Percentiles rank a stretch among this genome's conserved stretches.
phyloP scores from a whole-genome alignment of 2,329 filamentous ascomycete genomes.

The Penicillium thymicola region DNA sequence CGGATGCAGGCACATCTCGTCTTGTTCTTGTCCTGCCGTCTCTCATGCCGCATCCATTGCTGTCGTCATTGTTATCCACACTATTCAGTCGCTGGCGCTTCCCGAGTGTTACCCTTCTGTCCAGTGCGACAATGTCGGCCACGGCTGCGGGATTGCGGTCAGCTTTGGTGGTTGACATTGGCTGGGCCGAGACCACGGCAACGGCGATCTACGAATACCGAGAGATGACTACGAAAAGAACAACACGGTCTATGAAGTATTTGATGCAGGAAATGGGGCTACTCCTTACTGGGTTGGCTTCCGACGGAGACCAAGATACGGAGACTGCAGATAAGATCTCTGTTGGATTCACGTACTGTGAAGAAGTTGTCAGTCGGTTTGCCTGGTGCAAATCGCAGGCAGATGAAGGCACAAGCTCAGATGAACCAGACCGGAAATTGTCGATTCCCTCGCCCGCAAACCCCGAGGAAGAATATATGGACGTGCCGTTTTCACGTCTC shows the following conservation, averaged over 20 bases:
- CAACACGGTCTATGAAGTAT: constrained; percentile 68
- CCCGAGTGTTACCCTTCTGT: constrained; percentile 76
- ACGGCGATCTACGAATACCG: constrained; percentile 89
- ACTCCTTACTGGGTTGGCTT: constrained; percentile 29
- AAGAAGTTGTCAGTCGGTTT: constrained; percentile 71
- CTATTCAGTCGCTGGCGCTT: constrained; percentile 78
- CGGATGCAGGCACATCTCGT: constrained; percentile 64
- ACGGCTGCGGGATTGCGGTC: constrained; percentile 80
- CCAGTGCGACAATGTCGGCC: constrained; percentile 68
- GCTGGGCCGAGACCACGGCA: constrained; percentile 85
- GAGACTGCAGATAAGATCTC: constrained; percentile 38
- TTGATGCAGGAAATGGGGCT: constrained; percentile 66
- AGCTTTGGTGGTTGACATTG: constrained; percentile 83
- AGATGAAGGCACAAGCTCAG: constrained; percentile 1
- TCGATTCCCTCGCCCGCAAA: constrained; percentile 45
- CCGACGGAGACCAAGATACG: constrained; percentile 26
- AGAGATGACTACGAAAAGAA: constrained; percentile 69
- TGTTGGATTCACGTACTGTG: constrained; percentile 72
- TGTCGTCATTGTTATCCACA: constrained; percentile 72
- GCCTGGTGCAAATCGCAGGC: constrained; percentile 64
- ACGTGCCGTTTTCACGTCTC: constrained; percentile 67
- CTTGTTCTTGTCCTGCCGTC: constrained; percentile 75
- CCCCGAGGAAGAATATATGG: constrained; percentile 45
- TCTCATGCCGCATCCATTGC: constrained; percentile 69
- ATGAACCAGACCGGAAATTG: constrained; percentile 35